Evolutionary conservation across 108 stramenopile species (phyloP).

Genomic region (Cyclotella atomus): DNA sequence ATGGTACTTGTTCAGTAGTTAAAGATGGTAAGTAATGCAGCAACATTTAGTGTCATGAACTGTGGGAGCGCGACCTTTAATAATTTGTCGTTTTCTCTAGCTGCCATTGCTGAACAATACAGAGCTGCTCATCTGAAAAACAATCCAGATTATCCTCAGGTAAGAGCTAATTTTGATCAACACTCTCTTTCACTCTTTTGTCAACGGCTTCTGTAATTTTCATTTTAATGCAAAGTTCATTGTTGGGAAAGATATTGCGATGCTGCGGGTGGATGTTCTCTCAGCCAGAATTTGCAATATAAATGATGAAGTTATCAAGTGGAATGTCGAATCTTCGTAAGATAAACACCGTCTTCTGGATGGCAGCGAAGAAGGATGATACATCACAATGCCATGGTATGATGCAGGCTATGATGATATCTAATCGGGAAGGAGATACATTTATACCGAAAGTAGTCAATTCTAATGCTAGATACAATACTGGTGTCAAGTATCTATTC

Average conservation of each 20-base stretch:
- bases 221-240: slow-evolving; percentile 48
- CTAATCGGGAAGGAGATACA: too few species aligned
- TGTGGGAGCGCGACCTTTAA: neutral
- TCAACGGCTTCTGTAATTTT: slow-evolving; percentile 1
- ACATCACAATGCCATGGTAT: too few species aligned
- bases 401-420: too few species aligned
- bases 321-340: slow-evolving; percentile 57
- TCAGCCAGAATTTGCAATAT: slow-evolving; percentile 66
- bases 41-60: neutral
- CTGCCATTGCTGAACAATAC: slow-evolving; percentile 46
- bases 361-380: too few species aligned
- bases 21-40: slow-evolving; percentile 37
- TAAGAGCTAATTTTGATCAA: neutral
- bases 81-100: neutral
- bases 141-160: slow-evolving; percentile 74
- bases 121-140: slow-evolving; percentile 52
- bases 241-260: slow-evolving; percentile 68
- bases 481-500: too few species aligned
- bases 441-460: too few species aligned
- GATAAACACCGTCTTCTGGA: too few species aligned
- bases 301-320: slow-evolving; percentile 63
- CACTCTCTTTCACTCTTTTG: neutral
- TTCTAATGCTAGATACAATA: too few species aligned
- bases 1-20: slow-evolving; percentile 64
- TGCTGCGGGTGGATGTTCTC: slow-evolving; percentile 59